A percentile compares a stretch with the other conserved stretches of the same genome.
These are phyloP conservation scores for Leccinum imitatum DNA, from an alignment of 768 basidiomycete species.

Conservation along the genomic window DNA sequence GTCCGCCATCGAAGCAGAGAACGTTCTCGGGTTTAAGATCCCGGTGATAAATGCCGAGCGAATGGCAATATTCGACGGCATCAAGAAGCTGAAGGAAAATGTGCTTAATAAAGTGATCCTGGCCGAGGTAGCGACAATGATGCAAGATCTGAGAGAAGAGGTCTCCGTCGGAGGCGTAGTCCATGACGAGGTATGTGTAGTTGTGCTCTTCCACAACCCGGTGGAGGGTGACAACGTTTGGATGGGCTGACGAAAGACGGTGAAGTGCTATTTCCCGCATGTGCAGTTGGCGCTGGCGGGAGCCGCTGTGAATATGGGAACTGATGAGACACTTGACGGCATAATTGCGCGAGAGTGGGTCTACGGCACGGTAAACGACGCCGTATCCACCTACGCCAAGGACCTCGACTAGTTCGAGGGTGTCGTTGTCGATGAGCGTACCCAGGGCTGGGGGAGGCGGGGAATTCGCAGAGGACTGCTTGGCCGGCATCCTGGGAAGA, in stretches of 20 bases:
- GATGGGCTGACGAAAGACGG: slow-evolving; percentile 70
- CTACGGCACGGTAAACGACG: slow-evolving; percentile 88
- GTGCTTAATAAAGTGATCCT: slow-evolving; percentile 80
- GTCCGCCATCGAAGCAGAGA: slow-evolving; percentile 78
- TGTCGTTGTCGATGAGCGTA: slow-evolving; percentile 77
- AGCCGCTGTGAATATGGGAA: slow-evolving; percentile 39
- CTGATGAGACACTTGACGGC: slow-evolving; percentile 91
- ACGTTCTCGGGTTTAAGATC: slow-evolving; percentile 98
- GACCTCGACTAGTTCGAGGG: slow-evolving; percentile 80
- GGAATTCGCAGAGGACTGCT: slow-evolving; percentile 34
- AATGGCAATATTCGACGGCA: slow-evolving; percentile 91
- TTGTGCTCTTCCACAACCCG: slow-evolving; percentile 81
- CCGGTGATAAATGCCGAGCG: slow-evolving; percentile 89
- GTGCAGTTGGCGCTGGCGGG: slow-evolving; percentile 73
- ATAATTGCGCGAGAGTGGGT: slow-evolving; percentile 55
- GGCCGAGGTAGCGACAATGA: slow-evolving; percentile 73
- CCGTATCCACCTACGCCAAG: slow-evolving; percentile 95
- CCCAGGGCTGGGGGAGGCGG: slow-evolving; percentile 61
- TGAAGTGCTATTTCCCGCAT: slow-evolving; percentile 86
- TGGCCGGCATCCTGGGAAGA: slow-evolving; percentile 30
- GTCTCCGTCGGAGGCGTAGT: slow-evolving; percentile 88
- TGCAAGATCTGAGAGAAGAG: slow-evolving; percentile 89
- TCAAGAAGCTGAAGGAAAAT: slow-evolving; percentile 94
- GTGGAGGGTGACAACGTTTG: slow-evolving; percentile 84
- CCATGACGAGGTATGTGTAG: slow-evolving; percentile 90